Evolutionary conservation across 306 rosid genomes (phyloP), one percentile per base, ranked within the genome.

Genomic region (Corylus heterophylla): DNA sequence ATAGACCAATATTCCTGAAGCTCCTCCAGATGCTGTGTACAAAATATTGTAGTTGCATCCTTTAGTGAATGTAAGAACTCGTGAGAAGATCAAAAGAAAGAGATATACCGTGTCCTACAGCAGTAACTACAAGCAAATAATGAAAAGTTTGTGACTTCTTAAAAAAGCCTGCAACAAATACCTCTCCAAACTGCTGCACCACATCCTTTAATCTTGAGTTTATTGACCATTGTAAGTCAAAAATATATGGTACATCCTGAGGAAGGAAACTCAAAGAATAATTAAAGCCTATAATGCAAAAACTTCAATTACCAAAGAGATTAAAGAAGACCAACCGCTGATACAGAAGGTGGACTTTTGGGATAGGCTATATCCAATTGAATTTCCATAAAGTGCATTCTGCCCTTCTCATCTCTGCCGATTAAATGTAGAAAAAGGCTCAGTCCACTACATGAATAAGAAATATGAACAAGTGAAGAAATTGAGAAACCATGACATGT

Each of bases 1-100:
- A 56, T 81, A 54, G 83, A 85, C 88, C 86, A 85, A 63, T 75
- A 82, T 52, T 69, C 83, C 73, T 82, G 83, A 78, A 75, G 81
- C 80, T 29, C 82, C 69, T 78, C 78, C 79, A 85, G 79, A 78
- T 85, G 88, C 81, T 85, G 80, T 35, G 54, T 42, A 62, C 69
- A 81, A 62, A 49, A 20, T 25, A 75, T 64, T 9, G 44, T 37
- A 39, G 49, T 8, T 18, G 58, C 4, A 59, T 64, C 31, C 37
- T 61, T 61, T 39, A 71, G 59, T 35, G 56, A 82, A 49, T 16
- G 47, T 22, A 35, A 56, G 51, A 71, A 54, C 20, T 35, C 17
- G 42, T n/a, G 54, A 54, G 52, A 63, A 31, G 13, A 71, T 42
- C 6, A 1, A 20, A 58, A 3, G 29, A 20, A 20, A 58, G 11